Conservation (phyloP, 192 early-diverging fungal genomes). For the Dissophora globulifera region DNA sequence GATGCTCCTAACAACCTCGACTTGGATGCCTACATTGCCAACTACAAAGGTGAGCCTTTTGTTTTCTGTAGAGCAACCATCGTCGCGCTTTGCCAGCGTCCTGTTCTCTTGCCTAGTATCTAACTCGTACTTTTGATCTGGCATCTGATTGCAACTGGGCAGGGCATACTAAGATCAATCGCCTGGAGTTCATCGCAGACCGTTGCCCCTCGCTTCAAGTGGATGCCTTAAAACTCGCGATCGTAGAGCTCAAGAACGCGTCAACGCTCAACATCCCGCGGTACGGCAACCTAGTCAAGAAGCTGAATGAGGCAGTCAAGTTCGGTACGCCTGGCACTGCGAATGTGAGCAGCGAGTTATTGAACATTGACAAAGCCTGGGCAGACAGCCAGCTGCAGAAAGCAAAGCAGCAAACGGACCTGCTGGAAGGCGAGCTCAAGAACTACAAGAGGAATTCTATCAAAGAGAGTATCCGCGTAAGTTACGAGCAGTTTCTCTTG, state of each 20-base stretch:
- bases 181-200: constrained; percentile 80
- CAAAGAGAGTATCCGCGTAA: constrained; percentile 88
- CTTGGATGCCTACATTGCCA: constrained; percentile 70
- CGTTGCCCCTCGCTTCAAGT: constrained; percentile 71
- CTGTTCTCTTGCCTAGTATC: too few relatives aligned
- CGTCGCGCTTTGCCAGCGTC: too few relatives aligned
- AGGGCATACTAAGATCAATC: constrained; percentile 76
- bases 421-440: constrained; percentile 82
- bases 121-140: background rate
- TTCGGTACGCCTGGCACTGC: constrained; percentile 22
- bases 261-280: constrained; percentile 56
- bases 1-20: constrained; percentile 67
- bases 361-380: constrained; percentile 58
- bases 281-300: constrained; percentile 62
- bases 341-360: constrained; percentile 36
- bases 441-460: constrained; percentile 79
- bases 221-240: constrained; percentile 73
- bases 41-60: constrained; percentile 65
- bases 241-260: constrained; percentile 64
- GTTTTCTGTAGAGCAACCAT: background rate
- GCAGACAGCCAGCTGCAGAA: constrained; percentile 60
- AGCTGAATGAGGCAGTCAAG: constrained; percentile 66
- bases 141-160: too few relatives aligned
- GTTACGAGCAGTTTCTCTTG: constrained; percentile 3
- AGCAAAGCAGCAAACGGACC: constrained; percentile 63